phyloP scores from a whole-genome alignment of 805 yeast species.

The Candida ulmi region DNA sequence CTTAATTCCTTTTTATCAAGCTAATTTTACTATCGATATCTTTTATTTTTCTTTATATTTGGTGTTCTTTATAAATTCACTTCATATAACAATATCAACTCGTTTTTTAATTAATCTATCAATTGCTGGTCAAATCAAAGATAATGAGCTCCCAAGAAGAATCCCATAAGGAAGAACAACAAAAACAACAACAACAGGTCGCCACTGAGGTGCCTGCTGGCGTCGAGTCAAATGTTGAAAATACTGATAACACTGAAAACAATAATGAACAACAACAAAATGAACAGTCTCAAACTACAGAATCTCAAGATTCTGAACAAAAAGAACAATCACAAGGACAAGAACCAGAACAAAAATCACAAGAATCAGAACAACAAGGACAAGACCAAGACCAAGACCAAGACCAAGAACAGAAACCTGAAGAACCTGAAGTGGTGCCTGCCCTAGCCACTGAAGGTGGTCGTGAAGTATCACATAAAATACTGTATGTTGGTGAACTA shows the following conservation, averaged over 20 bases:
- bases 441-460: conserved; percentile 81
- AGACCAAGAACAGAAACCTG: background rate
- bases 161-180: background rate
- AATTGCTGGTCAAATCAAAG: background rate
- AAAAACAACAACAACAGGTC: conserved; percentile 2
- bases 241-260: too few species aligned
- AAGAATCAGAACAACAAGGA: too few species aligned
- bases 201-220: too few species aligned
- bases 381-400: too few species aligned
- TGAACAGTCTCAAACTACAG: too few species aligned
- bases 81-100: background rate
- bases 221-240: too few species aligned
- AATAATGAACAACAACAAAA: too few species aligned
- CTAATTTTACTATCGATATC: too few species aligned
- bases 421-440: conserved; percentile 33
- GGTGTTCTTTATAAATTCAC: background rate
- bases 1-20: too few species aligned
- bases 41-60: background rate
- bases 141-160: background rate
- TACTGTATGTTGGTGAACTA: conserved; percentile 73
- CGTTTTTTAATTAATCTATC: background rate
- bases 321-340: too few species aligned
- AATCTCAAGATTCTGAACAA: too few species aligned
- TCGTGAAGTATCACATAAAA: conserved; percentile 67
- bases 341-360: too few species aligned